Evolutionary conservation across 164 flowering plant genomes (phyloP).

Genomic region (Chimonanthus salicifolius): DNA sequence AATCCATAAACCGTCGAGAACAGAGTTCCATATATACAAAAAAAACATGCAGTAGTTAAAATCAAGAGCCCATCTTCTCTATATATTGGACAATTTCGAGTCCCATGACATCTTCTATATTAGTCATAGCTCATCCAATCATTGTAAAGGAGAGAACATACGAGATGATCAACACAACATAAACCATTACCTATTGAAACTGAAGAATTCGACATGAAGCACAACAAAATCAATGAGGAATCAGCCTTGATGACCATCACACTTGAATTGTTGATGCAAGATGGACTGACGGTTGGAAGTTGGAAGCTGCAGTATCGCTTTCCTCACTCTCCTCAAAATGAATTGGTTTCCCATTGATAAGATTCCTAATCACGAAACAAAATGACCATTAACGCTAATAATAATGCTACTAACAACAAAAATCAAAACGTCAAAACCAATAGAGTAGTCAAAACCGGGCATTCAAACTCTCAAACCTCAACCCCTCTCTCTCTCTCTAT

Average conservation of each 20-base stretch:
- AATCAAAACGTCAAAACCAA: neutral
- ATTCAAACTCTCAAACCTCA: no score
- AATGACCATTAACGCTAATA: neutral
- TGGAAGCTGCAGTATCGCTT: constrained; percentile 56
- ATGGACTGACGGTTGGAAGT: constrained; percentile 27
- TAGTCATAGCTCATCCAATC: neutral
- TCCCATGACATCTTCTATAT: neutral
- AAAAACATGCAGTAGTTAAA: neutral
- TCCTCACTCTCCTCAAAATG: constrained; percentile 50
- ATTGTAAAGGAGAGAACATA: neutral
- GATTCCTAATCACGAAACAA: constrained; percentile 32
- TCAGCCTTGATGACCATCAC: neutral
- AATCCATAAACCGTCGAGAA: no score
- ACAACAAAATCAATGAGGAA: neutral
- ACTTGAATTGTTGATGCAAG: neutral
- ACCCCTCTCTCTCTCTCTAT: no score
- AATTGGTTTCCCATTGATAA: constrained; percentile 22
- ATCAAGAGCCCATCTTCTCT: neutral
- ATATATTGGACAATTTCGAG: neutral
- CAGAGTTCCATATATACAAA: no score
- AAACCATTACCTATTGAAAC: neutral
- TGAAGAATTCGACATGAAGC: neutral
- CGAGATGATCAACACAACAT: neutral
- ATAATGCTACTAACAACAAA: no score
- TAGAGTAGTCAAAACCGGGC: neutral